Percentiles rank a stretch among this genome's conserved stretches.
Evolutionary conservation across 306 rosid species (phyloP).

Genomic region (Prunus kanzakura): DNA sequence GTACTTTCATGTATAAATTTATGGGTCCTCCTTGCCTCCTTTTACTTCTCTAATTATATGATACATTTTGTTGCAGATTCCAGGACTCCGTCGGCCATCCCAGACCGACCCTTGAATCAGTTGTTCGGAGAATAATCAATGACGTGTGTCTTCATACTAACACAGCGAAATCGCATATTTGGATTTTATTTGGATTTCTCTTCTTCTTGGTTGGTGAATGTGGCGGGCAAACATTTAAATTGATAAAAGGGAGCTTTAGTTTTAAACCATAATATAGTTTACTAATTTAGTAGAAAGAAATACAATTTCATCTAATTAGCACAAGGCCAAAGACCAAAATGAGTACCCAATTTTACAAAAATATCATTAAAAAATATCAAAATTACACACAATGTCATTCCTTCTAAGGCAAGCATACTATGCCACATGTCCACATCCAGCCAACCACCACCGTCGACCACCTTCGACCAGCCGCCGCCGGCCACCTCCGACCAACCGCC

Average conservation of each 20-base stretch:
- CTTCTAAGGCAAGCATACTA: no score
- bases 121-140: neutral
- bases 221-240: neutral
- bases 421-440: no score
- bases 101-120: conserved; percentile 47
- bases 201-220: neutral
- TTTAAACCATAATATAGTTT: no score
- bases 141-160: neutral
- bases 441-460: no score
- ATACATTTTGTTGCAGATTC: conserved; percentile 56
- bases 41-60: conserved; percentile 8
- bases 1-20: neutral
- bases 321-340: no score
- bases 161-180: neutral
- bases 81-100: conserved; percentile 52
- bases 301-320: no score
- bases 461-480: no score
- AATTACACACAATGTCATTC: no score
- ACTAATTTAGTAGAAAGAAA: no score
- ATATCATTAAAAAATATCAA: no score
- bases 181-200: neutral
- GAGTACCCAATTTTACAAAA: no score
- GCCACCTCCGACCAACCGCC: no score
- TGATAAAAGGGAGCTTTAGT: neutral
- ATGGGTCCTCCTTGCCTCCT: neutral